Conservation (phyloP, 2,329 filamentous ascomycete genomes). For the Nannizzia gypsea region DNA sequence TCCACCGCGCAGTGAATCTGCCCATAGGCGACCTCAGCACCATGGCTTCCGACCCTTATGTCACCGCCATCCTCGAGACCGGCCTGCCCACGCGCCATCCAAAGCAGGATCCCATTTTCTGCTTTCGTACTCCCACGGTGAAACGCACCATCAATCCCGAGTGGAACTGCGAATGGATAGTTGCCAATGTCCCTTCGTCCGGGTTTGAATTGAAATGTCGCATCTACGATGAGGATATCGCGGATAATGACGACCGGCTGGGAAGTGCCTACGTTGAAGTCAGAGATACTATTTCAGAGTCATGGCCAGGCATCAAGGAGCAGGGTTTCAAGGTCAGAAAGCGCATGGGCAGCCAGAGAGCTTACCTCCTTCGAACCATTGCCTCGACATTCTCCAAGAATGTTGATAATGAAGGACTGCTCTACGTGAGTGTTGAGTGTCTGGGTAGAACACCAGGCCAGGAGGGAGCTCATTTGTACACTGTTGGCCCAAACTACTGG, state of each 20-base stretch:
- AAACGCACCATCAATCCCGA: conserved; percentile 59
- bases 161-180: conserved; percentile 79
- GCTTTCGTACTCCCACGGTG: conserved; percentile 64
- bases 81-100: conserved; percentile 65
- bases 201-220: conserved; percentile 79
- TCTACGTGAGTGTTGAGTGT: conserved; percentile 66
- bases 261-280: conserved; percentile 71
- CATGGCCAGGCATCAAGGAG: conserved; percentile 57
- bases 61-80: conserved; percentile 63
- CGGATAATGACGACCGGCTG: conserved; percentile 74
- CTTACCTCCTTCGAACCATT: conserved; percentile 62
- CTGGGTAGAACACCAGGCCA: conserved; percentile 58
- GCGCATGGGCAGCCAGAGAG: conserved; percentile 72
- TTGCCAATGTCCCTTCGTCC: conserved; percentile 69
- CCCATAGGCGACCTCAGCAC: conserved; percentile 69
- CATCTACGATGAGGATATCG: conserved; percentile 80
- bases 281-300: conserved; percentile 42
- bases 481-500: conserved; percentile 63
- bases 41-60: conserved; percentile 71
- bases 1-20: conserved; percentile 69
- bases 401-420: conserved; percentile 55
- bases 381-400: conserved; percentile 50
- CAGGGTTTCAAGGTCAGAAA: conserved; percentile 64
- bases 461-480: conserved; percentile 60
- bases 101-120: conserved; percentile 61